Conservation (phyloP, 768 basidiomycete genomes). For the Lyophyllum decastes region DNA sequence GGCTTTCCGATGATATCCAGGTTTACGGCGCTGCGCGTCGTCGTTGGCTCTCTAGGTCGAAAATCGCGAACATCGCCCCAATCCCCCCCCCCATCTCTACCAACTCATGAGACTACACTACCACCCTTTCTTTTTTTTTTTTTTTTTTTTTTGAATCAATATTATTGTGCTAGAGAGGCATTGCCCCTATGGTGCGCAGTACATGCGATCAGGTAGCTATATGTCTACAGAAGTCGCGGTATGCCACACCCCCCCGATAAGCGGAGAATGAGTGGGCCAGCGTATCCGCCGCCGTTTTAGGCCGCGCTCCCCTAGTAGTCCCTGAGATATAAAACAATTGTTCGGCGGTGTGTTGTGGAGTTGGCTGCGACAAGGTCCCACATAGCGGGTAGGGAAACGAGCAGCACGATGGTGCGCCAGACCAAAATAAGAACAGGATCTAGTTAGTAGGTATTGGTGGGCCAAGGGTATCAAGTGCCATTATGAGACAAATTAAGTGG, state of each 20-base stretch:
- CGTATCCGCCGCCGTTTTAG: constrained; percentile 1
- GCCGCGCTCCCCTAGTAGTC: neutral
- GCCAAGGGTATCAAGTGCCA: neutral
- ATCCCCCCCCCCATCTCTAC: too few species aligned
- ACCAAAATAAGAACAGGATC: neutral
- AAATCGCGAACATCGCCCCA: too few species aligned
- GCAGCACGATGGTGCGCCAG: neutral
- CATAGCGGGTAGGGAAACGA: neutral
- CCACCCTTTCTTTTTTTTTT: too few species aligned
- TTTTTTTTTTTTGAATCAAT: neutral
- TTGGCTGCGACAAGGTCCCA: neutral
- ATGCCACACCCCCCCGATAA: neutral
- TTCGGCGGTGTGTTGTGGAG: neutral
- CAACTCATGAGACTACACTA: too few species aligned
- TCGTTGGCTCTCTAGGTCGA: too few species aligned
- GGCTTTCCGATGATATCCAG: too few species aligned
- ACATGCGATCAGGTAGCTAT: neutral
- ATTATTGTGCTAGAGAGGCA: neutral
- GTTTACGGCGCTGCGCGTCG: too few species aligned
- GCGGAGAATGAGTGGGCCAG: constrained; percentile 3
- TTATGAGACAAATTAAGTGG: neutral
- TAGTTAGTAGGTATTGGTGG: neutral
- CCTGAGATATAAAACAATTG: neutral
- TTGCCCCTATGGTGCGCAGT: neutral
- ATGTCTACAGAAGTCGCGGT: neutral